Evolutionary conservation across 2,329 filamentous ascomycete genomes (phyloP).

Genomic region (Colletotrichum lindemuthianum): DNA sequence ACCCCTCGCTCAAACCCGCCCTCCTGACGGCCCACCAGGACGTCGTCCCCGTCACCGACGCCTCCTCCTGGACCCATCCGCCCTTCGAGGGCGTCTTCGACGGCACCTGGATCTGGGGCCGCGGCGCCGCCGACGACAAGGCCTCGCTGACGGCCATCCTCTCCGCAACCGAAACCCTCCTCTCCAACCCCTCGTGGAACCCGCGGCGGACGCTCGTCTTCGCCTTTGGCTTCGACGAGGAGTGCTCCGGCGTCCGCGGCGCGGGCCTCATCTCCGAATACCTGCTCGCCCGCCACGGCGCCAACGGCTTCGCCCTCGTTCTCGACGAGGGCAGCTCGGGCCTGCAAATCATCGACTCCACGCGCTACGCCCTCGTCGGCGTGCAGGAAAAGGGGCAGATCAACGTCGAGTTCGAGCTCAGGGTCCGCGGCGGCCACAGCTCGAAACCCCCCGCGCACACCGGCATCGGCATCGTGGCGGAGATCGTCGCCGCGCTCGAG

Average conservation of each 20-base stretch:
- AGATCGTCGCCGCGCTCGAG: conserved; percentile 75
- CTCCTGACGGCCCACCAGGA: conserved; percentile 56
- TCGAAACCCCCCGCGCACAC: conserved; percentile 71
- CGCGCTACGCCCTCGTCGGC: conserved; percentile 64
- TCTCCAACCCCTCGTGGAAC: conserved; percentile 58
- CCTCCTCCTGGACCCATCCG: conserved; percentile 55
- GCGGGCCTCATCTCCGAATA: conserved; percentile 62
- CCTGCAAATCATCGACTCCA: conserved; percentile 53
- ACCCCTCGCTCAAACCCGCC: conserved; percentile 57
- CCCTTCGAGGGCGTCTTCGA: conserved; percentile 54
- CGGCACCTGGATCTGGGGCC: conserved; percentile 55
- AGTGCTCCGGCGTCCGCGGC: conserved; percentile 67
- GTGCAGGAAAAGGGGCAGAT: conserved; percentile 73
- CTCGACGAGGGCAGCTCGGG: conserved; percentile 72
- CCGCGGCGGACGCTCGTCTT: conserved; percentile 67
- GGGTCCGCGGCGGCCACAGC: conserved; percentile 69
- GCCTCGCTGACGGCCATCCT: conserved; percentile 52
- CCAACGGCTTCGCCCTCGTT: conserved; percentile 67
- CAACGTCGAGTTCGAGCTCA: conserved; percentile 66
- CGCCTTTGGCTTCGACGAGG: conserved; percentile 74
- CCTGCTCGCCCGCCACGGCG: conserved; percentile 63
- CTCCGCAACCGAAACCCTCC: conserved; percentile 63
- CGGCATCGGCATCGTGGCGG: conserved; percentile 74
- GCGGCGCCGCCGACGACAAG: conserved; percentile 55
- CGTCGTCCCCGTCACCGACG: conserved; percentile 56